Conservation (phyloP, 2,329 filamentous ascomycete species). For the Ceratocystis alfenasii region DNA sequence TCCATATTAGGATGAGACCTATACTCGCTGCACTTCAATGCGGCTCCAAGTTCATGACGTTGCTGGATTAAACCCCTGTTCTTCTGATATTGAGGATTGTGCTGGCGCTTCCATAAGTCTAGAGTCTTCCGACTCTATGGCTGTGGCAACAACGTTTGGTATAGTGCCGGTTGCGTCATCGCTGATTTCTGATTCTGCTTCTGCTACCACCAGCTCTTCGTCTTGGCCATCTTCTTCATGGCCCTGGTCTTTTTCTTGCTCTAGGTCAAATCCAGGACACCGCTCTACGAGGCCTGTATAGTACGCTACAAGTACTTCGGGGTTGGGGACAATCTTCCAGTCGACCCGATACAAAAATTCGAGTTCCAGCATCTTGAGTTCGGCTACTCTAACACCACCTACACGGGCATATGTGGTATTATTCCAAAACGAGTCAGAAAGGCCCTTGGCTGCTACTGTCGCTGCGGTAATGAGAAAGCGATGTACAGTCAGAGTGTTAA, state of each 20-base stretch:
- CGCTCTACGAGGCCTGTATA: conserved; percentile 74
- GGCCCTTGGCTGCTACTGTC: conserved; percentile 87
- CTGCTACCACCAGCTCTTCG: conserved; percentile 24
- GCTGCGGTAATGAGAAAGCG: conserved; percentile 93
- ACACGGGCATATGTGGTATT: conserved; percentile 93
- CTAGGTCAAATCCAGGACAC: conserved; percentile 43
- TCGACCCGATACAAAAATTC: conserved; percentile 88
- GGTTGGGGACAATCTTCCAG: conserved; percentile 94
- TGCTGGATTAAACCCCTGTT: not conserved
- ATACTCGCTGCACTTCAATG: not conserved
- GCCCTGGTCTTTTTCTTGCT: conserved; percentile 29
- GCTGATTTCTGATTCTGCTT: conserved; percentile 23
- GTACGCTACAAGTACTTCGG: conserved; percentile 86
- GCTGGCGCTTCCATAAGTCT: not conserved
- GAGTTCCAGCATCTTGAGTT: conserved; percentile 81
- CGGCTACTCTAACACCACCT: conserved; percentile 78
- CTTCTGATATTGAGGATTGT: not conserved
- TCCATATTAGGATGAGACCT: not conserved
- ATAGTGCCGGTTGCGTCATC: conserved; percentile 10
- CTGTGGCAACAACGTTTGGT: not conserved
- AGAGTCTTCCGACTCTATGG: not conserved
- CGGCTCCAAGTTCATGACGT: not conserved
- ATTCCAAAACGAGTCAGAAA: conserved; percentile 97
- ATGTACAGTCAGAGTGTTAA: conserved; percentile 91
- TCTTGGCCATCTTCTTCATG: conserved; percentile 30